Base-by-base conservation (phyloP, 83 land plant species). In the Thuja plicata region DNA sequence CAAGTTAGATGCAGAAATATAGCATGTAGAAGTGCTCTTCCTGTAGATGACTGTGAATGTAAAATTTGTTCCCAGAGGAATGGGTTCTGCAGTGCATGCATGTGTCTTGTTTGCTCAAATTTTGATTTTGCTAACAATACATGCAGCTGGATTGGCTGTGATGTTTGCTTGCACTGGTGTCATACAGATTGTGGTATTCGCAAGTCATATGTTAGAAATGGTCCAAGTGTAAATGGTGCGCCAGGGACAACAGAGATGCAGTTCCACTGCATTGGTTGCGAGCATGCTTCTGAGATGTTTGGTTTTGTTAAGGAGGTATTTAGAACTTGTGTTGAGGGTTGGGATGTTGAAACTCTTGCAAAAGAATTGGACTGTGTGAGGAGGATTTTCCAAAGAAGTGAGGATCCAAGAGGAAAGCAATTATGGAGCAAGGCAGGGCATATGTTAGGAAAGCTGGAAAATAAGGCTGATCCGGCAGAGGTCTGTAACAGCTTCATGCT, bases 61-160 rank as follows among this genome's bases (percentile, higher is more conserved):
- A 94, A 95, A 87, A 87, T 97, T 46, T 98, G 99, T 76, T 52
- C 90, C 0, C 92, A 91, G 88, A 98, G 94, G 91, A 92, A 84
- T 85, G 99, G 99, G 15, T 98, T 98, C 89, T 98, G 99, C 90
- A 95, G 93, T 87, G 89, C 94, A 10, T 98, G 99, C 93, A 98
- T 97, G 99, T 98, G 99, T 90, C 94, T 97, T 60, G 94, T 98
- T 6, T 98, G 99, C 91, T 96, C 96, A 27, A 97, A 97, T 74
- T 98, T 98, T 92, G 99, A 98, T 87, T 91, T 88, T 89, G 99
- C 96, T 78, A 90, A 92, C 66, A 96, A 97, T 84, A 98, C 99
- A 13, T 98, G 99, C 89, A 92, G 98, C 87, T 98, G 99, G 99
- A 96, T 97, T 85, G 99, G 99, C 37, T 98, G 99, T 91, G 99